Evolutionary conservation across 2,329 filamentous ascomycete species (phyloP).

Genomic region (Botryotinia calthae): DNA sequence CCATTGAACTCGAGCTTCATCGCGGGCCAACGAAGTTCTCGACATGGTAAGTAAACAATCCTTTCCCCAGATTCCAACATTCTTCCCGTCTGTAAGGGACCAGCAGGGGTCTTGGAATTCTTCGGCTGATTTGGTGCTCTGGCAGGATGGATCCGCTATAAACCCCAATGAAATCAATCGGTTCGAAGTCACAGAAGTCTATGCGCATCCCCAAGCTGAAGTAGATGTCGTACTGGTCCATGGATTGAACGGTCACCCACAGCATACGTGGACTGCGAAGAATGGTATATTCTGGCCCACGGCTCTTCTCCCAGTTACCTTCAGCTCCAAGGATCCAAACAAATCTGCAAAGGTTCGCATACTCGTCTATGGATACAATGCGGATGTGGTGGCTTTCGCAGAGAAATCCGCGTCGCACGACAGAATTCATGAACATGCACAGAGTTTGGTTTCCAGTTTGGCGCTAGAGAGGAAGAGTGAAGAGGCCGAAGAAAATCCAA

Average conservation of each 20-base stretch:
- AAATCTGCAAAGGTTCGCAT: constrained; percentile 56
- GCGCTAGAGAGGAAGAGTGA: constrained; percentile 60
- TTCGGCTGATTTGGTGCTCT: constrained; percentile 5
- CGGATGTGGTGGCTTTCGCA: constrained; percentile 53
- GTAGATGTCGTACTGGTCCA: constrained; percentile 70
- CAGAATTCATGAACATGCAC: constrained; percentile 68
- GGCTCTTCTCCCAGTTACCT: constrained; percentile 61
- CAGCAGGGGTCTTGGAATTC: background rate
- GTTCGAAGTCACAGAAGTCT: constrained; percentile 59
- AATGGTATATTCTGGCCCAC: constrained; percentile 65
- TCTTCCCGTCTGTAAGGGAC: constrained; percentile 7
- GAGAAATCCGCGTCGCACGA: constrained; percentile 52
- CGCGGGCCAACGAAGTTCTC: constrained; percentile 12
- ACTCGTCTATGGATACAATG: constrained; percentile 73
- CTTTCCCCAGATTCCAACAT: background rate
- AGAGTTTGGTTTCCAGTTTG: constrained; percentile 62
- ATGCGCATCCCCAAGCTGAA: constrained; percentile 56
- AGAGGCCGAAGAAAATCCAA: constrained; percentile 58
- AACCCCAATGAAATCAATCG: constrained; percentile 47
- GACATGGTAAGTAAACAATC: constrained; percentile 15
- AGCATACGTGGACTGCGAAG: constrained; percentile 59
- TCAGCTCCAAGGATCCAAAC: constrained; percentile 42
- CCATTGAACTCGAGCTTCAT: constrained; percentile 10
- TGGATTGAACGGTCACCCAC: constrained; percentile 64
- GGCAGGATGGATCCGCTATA: constrained; percentile 47